Percentiles rank a stretch among this genome's conserved stretches.
Evolutionary conservation across 768 basidiomycete genomes (phyloP).

Genomic region (Suillus alpinus): DNA sequence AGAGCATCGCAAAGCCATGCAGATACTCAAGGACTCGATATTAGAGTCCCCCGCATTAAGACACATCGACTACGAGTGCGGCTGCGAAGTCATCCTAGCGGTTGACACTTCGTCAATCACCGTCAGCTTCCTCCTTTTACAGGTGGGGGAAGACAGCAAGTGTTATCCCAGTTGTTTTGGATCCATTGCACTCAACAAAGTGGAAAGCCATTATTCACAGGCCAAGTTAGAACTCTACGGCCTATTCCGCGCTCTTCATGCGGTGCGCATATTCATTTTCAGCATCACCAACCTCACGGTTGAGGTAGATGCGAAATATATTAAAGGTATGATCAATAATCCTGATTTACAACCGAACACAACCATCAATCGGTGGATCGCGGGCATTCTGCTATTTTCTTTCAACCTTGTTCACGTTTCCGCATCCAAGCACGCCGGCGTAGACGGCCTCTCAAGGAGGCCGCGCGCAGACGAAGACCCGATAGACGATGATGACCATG

Average conservation of each 20-base stretch:
- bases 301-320: constrained; percentile 27
- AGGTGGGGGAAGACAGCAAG: constrained; percentile 16
- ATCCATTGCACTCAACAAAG: constrained; percentile 35
- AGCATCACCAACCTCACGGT: constrained; percentile 24
- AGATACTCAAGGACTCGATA: too few species aligned
- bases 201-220: constrained; percentile 14
- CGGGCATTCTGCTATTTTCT: constrained; percentile 22
- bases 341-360: constrained; percentile 29
- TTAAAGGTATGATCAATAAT: constrained; percentile 34
- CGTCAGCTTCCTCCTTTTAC: constrained; percentile 32
- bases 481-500: too few species aligned
- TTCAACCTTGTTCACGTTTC: constrained; percentile 31
- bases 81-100: constrained; percentile 12
- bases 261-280: constrained; percentile 22
- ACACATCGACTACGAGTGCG: constrained; percentile 8
- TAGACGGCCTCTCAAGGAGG: not conserved
- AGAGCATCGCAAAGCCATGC: too few species aligned
- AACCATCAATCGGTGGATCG: constrained; percentile 27
- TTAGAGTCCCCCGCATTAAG: not conserved
- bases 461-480: too few species aligned
- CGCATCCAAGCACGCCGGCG: not conserved
- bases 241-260: constrained; percentile 21
- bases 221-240: constrained; percentile 26
- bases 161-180: constrained; percentile 32
- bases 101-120: constrained; percentile 30